These are phyloP conservation scores for Apophysomyces sp. DNA, from an alignment of 371 early-diverging fungal genomes.

Conservation along the genomic window DNA sequence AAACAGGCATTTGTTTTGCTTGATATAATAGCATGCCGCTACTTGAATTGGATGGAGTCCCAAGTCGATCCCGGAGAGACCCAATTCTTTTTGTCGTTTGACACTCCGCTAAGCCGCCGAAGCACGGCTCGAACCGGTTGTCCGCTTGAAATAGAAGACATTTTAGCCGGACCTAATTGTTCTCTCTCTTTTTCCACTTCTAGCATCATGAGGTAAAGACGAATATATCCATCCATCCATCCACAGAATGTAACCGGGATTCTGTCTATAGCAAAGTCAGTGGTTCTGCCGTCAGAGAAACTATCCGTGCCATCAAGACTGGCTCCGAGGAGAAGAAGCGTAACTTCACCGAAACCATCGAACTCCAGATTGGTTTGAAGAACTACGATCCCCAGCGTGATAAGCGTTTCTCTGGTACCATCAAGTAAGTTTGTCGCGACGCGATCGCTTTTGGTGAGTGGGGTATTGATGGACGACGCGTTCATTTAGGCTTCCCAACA, in stretches of 20 bases:
- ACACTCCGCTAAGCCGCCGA: no score
- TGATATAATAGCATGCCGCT: no score
- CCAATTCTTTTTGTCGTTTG: no score
- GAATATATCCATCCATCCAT: constrained; percentile 19
- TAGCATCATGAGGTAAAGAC: constrained; percentile 24
- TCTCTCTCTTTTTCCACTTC: neutral
- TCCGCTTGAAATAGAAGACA: no score
- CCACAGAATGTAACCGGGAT: constrained; percentile 10
- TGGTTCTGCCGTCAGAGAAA: constrained; percentile 87
- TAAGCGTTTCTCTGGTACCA: constrained; percentile 98
- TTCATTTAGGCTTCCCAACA: constrained; percentile 67
- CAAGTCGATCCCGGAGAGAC: no score
- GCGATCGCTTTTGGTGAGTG: neutral
- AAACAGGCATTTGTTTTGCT: no score
- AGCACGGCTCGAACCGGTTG: no score
- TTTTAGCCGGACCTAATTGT: neutral
- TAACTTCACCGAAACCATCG: constrained; percentile 95
- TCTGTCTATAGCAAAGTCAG: constrained; percentile 74
- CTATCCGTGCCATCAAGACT: constrained; percentile 65
- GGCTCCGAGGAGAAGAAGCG: constrained; percentile 87
- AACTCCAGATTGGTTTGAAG: constrained; percentile 98
- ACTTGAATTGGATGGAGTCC: no score
- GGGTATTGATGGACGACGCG: neutral
- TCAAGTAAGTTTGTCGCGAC: constrained; percentile 49
- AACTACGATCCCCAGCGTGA: constrained; percentile 99